These are phyloP conservation scores for Phytopythium vexans DNA, from an alignment of 352 stramenopile genomes.

Conservation along the genomic window DNA sequence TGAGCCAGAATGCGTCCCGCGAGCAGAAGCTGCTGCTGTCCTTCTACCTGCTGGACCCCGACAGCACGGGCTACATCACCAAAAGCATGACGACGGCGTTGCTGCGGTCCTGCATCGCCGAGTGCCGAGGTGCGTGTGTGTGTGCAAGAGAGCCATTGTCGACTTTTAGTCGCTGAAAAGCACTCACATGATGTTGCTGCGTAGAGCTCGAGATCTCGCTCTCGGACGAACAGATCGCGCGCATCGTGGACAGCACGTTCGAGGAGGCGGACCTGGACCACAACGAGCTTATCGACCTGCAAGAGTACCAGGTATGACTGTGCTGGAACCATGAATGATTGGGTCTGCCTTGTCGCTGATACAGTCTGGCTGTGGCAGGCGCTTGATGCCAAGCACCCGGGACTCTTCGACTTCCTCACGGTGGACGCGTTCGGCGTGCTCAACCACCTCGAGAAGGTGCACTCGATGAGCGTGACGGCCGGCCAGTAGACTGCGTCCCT, in stretches of 20 bases:
- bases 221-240: conserved; percentile 68
- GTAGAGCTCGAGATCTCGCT: conserved; percentile 77
- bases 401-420: conserved; percentile 83
- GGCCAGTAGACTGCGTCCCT: conserved; percentile 17
- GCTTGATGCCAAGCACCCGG: conserved; percentile 77
- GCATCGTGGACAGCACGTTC: conserved; percentile 85
- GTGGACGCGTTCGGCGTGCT: conserved; percentile 81
- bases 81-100: conserved; percentile 82
- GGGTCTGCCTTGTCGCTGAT: neutral
- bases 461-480: conserved; percentile 63
- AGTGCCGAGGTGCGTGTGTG: conserved; percentile 63
- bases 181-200: conserved; percentile 2
- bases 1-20: conserved; percentile 82
- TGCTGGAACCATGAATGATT: neutral
- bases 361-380: conserved; percentile 24
- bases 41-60: conserved; percentile 77
- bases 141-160: neutral
- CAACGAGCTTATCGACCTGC: conserved; percentile 74
- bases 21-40: conserved; percentile 87
- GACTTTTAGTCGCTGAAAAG: conserved; percentile 5
- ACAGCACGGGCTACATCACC: conserved; percentile 79
- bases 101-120: conserved; percentile 79
- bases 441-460: conserved; percentile 81
- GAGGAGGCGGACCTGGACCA: conserved; percentile 73
- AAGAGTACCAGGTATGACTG: conserved; percentile 68